A percentile compares a stretch with the other conserved stretches of the same genome.
phyloP scores from a whole-genome alignment of 192 early-diverging fungal species.

The Bifiguratus adelaidae region DNA sequence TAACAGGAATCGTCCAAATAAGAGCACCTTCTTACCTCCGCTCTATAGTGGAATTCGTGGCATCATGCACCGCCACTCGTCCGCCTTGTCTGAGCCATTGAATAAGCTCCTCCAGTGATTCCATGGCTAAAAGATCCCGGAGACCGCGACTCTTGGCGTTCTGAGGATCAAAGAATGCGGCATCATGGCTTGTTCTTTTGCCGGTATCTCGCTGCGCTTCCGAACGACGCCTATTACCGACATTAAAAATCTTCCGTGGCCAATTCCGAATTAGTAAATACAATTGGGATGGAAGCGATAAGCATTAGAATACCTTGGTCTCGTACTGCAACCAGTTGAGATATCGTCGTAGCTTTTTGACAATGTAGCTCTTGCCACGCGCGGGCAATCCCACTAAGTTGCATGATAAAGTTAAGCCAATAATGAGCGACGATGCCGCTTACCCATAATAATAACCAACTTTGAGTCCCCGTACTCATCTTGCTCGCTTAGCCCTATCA shows the following conservation, averaged over 20 bases:
- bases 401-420: neutral
- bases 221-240: constrained; percentile 85
- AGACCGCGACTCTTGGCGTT: constrained; percentile 65
- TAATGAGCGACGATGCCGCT: neutral
- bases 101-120: constrained; percentile 85
- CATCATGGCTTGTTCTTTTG: constrained; percentile 49
- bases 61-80: constrained; percentile 88
- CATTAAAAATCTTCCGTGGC: constrained; percentile 75
- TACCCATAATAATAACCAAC: constrained; percentile 90
- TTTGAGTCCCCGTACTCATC: constrained; percentile 79
- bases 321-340: constrained; percentile 71
- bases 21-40: constrained; percentile 54
- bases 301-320: constrained; percentile 50
- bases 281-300: constrained; percentile 10
- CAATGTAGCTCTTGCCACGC: constrained; percentile 90
- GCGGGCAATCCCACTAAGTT: constrained; percentile 81
- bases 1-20: constrained; percentile 15
- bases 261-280: constrained; percentile 30
- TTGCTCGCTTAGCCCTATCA: neutral
- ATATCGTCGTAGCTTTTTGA: constrained; percentile 91
- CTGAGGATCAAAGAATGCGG: constrained; percentile 89
- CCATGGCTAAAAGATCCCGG: constrained; percentile 83
- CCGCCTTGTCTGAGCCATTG: constrained; percentile 81
- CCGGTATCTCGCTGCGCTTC: constrained; percentile 33
- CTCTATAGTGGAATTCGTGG: constrained; percentile 87